Evolutionary conservation across 768 basidiomycete genomes (phyloP).

Genomic region (Leccinum obscurum): DNA sequence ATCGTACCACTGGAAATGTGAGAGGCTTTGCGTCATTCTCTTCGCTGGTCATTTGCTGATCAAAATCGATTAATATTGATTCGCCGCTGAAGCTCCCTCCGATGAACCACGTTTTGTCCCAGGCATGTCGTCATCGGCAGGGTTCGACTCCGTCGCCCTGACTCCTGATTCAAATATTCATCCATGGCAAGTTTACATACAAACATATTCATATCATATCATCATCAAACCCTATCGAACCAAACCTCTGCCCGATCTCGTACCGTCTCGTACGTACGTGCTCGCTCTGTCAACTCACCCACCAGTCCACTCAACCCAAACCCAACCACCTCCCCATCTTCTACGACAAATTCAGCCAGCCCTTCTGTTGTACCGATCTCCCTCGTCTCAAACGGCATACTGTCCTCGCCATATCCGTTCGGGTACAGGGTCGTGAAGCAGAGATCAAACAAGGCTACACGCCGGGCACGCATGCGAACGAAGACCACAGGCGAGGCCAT

Average conservation of each 20-base stretch:
- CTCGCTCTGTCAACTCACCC: constrained; percentile 20
- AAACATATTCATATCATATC: not conserved
- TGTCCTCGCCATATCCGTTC: constrained; percentile 39
- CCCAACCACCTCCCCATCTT: constrained; percentile 31
- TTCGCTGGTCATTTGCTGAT: too few species aligned
- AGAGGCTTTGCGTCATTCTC: too few species aligned
- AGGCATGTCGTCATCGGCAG: too few species aligned
- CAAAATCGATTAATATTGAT: too few species aligned
- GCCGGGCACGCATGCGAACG: constrained; percentile 30
- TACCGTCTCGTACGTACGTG: constrained; percentile 20
- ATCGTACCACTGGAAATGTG: too few species aligned
- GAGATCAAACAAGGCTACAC: constrained; percentile 23
- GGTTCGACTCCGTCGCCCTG: too few species aligned
- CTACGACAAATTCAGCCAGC: constrained; percentile 25
- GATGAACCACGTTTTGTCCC: too few species aligned
- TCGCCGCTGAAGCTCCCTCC: too few species aligned
- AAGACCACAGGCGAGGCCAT: constrained; percentile 37
- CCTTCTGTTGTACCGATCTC: constrained; percentile 3
- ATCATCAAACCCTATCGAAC: constrained; percentile 26
- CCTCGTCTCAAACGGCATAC: constrained; percentile 33
- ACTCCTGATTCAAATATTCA: too few species aligned
- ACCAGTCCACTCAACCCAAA: constrained; percentile 27
- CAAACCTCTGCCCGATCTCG: constrained; percentile 32
- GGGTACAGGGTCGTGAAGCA: constrained; percentile 34
- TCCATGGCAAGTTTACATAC: not conserved